Conservation (phyloP, 2,329 filamentous ascomycete genomes). For the Beauveria scarabaeidicola region DNA sequence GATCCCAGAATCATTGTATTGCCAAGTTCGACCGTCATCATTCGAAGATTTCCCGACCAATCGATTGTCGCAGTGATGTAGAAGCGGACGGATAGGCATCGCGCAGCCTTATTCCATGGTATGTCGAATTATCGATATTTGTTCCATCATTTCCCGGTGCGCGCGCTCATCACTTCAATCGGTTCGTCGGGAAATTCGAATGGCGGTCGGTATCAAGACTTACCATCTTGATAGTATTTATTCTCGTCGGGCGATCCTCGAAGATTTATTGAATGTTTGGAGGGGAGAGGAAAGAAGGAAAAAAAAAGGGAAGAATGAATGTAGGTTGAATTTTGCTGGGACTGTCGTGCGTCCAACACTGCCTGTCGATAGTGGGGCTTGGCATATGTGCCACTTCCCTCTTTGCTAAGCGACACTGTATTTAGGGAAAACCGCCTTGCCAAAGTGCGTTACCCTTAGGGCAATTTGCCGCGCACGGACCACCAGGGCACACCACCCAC, state of each 20-base stretch:
- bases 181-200: slow-evolving; percentile 4
- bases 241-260: slow-evolving; percentile 60
- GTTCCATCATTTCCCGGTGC: not conserved
- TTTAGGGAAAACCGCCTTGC: not conserved
- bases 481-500: slow-evolving; percentile 31
- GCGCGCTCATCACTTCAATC: slow-evolving; percentile 6
- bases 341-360: slow-evolving; percentile 18
- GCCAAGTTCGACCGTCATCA: not conserved
- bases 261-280: slow-evolving; percentile 42
- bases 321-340: slow-evolving; percentile 11
- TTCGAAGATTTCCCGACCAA: not conserved
- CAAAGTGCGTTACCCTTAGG: slow-evolving; percentile 25
- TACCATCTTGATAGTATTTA: slow-evolving; percentile 50
- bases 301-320: slow-evolving; percentile 17
- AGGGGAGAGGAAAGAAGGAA: slow-evolving; percentile 15
- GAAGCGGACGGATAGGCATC: not conserved
- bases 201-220: slow-evolving; percentile 24
- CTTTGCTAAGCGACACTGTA: slow-evolving; percentile 1
- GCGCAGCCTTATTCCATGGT: not conserved
- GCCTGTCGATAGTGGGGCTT: slow-evolving; percentile 6
- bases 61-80: not conserved
- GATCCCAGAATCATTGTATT: not conserved
- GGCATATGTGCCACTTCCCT: not conserved
- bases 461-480: slow-evolving; percentile 36
- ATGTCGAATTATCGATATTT: not conserved